A percentile compares a stretch with the other conserved stretches of the same genome.
Conservation (phyloP, 768 basidiomycete species). For the Lactarius hengduanensis region DNA sequence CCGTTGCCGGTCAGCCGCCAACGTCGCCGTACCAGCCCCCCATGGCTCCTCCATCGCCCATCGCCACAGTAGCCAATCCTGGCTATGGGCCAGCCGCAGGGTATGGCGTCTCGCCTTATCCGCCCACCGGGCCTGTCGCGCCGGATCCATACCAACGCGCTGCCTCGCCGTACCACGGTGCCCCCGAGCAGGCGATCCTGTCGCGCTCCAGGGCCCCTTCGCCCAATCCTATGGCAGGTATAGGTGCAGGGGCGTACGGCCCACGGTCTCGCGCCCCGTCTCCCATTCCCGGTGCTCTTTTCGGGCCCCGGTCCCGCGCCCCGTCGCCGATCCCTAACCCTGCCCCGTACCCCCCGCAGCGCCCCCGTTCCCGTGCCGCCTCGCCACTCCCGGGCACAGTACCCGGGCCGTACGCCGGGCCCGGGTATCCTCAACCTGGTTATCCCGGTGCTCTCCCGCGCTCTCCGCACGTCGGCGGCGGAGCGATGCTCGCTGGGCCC, state of each 20-base stretch:
- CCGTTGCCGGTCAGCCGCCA: slow-evolving; percentile 28
- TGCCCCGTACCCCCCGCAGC: slow-evolving; percentile 19
- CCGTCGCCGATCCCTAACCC: slow-evolving; percentile 25
- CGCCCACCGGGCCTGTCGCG: slow-evolving; percentile 7
- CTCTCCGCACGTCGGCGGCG: slow-evolving; percentile 23
- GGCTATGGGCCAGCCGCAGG: slow-evolving; percentile 24
- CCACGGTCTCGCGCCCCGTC: slow-evolving; percentile 46
- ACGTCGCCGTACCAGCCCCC: slow-evolving; percentile 29
- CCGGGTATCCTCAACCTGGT: slow-evolving; percentile 16
- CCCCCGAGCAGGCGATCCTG: slow-evolving; percentile 35
- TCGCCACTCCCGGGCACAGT: slow-evolving; percentile 25
- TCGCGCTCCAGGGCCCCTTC: slow-evolving; percentile 46
- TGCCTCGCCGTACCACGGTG: slow-evolving; percentile 47
- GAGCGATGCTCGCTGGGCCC: slow-evolving; percentile 5
- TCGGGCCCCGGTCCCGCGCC: slow-evolving; percentile 29
- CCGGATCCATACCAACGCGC: slow-evolving; percentile 25
- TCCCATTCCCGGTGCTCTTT: slow-evolving; percentile 47
- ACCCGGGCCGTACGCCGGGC: slow-evolving; percentile 24
- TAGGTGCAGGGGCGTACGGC: slow-evolving; percentile 13
- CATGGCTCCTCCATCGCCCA: slow-evolving; percentile 25
- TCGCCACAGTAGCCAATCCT: slow-evolving; percentile 7
- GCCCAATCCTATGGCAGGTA: slow-evolving; percentile 43
- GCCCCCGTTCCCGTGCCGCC: slow-evolving; percentile 26
- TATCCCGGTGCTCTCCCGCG: slow-evolving; percentile 15
- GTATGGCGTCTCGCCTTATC: slow-evolving; percentile 14